phyloP scores from a whole-genome alignment of 2,329 filamentous ascomycete species.

The Aspergillus spinulosporus region DNA sequence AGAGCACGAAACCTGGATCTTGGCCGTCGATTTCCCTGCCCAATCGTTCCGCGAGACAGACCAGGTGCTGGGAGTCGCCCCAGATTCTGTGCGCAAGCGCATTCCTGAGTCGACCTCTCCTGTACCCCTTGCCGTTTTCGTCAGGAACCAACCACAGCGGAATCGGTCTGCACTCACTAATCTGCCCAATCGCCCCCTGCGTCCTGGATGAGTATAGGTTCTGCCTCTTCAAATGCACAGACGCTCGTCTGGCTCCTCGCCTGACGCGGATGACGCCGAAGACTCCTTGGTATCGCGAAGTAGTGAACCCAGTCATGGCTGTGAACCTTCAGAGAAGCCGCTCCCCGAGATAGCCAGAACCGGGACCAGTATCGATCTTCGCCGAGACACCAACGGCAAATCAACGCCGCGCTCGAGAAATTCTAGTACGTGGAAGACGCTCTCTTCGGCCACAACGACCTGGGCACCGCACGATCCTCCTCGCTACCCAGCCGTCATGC shows the following conservation, averaged over 20 bases:
- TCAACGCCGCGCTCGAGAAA: constrained; percentile 43
- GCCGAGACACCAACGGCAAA: constrained; percentile 28
- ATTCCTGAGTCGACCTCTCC: constrained; percentile 18
- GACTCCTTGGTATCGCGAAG: constrained; percentile 31
- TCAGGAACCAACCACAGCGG: constrained; percentile 7
- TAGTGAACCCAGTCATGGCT: constrained; percentile 35
- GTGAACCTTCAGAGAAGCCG: constrained; percentile 34
- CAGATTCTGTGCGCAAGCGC: constrained; percentile 15
- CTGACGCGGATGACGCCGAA: constrained; percentile 41
- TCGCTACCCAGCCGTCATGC: constrained; percentile 31
- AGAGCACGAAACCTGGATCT: constrained; percentile 4
- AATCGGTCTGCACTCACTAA: constrained; percentile 14
- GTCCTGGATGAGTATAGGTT: constrained; percentile 41
- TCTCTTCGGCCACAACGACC: constrained; percentile 23
- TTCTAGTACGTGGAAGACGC: constrained; percentile 40
- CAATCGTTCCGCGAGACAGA: not conserved
- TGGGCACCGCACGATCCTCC: constrained; percentile 25
- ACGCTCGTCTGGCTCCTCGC: constrained; percentile 32
- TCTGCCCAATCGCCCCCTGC: constrained; percentile 21
- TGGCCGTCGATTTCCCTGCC: constrained; percentile 5
- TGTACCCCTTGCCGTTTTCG: constrained; percentile 20
- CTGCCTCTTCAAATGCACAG: constrained; percentile 46
- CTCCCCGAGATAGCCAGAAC: constrained; percentile 36
- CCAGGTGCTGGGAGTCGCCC: constrained; percentile 3
- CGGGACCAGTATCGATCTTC: constrained; percentile 36